Percentiles rank a stretch among this genome's conserved stretches.
phyloP scores from a whole-genome alignment of 2,329 filamentous ascomycete genomes.

The Lachnellula occidentalis region DNA sequence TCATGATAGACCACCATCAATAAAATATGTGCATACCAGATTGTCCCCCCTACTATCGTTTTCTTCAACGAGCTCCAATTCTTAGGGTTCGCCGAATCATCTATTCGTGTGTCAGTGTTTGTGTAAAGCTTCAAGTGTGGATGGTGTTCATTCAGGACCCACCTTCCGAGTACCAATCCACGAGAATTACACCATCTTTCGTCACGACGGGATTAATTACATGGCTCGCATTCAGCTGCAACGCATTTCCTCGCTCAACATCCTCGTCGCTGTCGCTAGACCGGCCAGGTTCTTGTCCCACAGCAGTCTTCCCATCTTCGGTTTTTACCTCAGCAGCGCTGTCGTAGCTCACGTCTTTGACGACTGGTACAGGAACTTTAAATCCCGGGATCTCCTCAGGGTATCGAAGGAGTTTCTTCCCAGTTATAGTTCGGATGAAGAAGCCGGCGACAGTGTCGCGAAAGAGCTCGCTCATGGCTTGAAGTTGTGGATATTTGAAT shows the following conservation, averaged over 20 bases:
- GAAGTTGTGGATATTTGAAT: too few species aligned
- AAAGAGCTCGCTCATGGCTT: slow-evolving; percentile 30
- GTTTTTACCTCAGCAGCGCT: too few species aligned
- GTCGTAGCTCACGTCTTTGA: too few species aligned
- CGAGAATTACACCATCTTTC: slow-evolving; percentile 35
- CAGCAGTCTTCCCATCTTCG: too few species aligned
- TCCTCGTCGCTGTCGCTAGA: too few species aligned
- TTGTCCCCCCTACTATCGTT: too few species aligned
- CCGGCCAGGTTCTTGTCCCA: too few species aligned
- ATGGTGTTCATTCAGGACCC: too few species aligned
- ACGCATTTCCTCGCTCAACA: too few species aligned
- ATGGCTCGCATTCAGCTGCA: not conserved
- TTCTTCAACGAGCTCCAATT: not conserved
- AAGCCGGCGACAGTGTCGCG: slow-evolving; percentile 52
- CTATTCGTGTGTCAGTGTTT: slow-evolving; percentile 41
- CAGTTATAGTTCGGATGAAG: slow-evolving; percentile 46
- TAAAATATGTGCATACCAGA: too few species aligned
- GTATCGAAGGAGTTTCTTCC: slow-evolving; percentile 47
- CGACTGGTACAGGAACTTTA: slow-evolving; percentile 35
- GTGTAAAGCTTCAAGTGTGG: too few species aligned
- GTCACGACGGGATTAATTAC: not conserved
- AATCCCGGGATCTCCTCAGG: slow-evolving; percentile 53
- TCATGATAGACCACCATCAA: too few species aligned
- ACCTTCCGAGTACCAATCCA: slow-evolving; percentile 40
- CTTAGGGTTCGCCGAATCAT: slow-evolving; percentile 34